These are phyloP conservation scores for Colletotrichum destructivum DNA, from an alignment of 2,329 filamentous ascomycete species.

Conservation along the genomic window DNA sequence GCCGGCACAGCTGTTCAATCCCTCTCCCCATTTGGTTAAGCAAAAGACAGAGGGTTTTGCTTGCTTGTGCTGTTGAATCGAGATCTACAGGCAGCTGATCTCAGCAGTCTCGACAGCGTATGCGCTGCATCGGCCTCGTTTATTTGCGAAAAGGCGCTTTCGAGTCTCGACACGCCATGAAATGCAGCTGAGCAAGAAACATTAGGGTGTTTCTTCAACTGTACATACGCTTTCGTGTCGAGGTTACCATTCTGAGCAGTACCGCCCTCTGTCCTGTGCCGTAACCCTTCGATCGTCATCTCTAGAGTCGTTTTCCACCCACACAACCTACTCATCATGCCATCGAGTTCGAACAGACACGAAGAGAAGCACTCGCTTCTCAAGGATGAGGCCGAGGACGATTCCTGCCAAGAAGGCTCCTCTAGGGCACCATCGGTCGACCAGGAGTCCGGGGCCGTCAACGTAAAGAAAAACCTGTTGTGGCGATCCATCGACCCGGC, in stretches of 20 bases:
- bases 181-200: too few species aligned
- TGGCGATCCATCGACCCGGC: conserved; percentile 28
- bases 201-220: too few species aligned
- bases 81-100: not conserved
- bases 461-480: not conserved
- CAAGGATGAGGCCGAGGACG: conserved; percentile 10
- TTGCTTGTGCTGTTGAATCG: too few species aligned
- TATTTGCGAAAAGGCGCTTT: not conserved
- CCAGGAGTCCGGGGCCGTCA: conserved; percentile 9
- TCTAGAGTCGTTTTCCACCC: not conserved
- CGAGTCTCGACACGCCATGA: not conserved
- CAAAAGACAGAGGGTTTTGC: not conserved
- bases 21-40: too few species aligned
- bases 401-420: conserved; percentile 13
- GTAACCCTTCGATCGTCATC: too few species aligned
- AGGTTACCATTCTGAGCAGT: too few species aligned
- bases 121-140: not conserved
- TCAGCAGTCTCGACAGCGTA: not conserved
- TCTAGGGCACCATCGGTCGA: conserved; percentile 3
- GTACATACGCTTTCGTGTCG: too few species aligned
- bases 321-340: not conserved
- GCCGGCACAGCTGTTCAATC: too few species aligned
- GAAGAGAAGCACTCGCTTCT: conserved; percentile 28
- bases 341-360: not conserved
- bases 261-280: too few species aligned